These are phyloP conservation scores for Mariannaea elegans DNA, from an alignment of 2,329 filamentous ascomycete species.

Conservation along the genomic window DNA sequence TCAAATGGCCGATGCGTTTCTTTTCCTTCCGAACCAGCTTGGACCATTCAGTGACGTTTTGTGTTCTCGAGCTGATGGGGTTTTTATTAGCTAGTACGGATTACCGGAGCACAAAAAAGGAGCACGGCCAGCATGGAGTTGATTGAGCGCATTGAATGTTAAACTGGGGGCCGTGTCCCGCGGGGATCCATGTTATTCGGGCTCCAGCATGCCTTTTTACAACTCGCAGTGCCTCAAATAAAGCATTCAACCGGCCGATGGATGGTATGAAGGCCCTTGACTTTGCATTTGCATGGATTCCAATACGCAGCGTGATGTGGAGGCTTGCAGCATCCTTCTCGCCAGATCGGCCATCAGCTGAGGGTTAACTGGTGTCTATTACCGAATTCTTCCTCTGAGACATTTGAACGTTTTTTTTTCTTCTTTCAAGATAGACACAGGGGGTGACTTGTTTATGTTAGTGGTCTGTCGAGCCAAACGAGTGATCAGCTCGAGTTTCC, in stretches of 20 bases:
- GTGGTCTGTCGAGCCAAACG: too few relatives aligned
- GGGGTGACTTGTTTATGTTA: too few relatives aligned
- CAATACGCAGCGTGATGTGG: background rate
- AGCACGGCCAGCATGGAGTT: conserved; percentile 7
- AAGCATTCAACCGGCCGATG: background rate
- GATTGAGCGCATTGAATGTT: conserved; percentile 8
- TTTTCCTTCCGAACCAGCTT: background rate
- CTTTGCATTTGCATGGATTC: background rate
- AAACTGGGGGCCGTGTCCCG: background rate
- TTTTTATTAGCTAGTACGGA: conserved; percentile 5
- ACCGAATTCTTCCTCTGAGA: too few relatives aligned
- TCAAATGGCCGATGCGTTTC: background rate
- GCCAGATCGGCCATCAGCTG: background rate
- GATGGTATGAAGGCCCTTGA: background rate
- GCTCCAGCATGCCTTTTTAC: too few relatives aligned
- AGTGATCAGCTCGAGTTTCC: too few relatives aligned
- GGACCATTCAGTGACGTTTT: background rate
- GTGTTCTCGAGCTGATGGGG: conserved; percentile 4
- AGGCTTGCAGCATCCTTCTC: background rate
- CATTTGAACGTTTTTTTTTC: too few relatives aligned
- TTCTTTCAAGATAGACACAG: too few relatives aligned
- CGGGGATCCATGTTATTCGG: background rate
- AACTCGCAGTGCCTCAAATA: background rate
- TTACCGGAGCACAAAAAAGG: background rate
- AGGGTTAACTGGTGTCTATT: too few relatives aligned